Evolutionary conservation across 805 yeast species (phyloP).

Genomic region (Barnettozyma pratensis): DNA sequence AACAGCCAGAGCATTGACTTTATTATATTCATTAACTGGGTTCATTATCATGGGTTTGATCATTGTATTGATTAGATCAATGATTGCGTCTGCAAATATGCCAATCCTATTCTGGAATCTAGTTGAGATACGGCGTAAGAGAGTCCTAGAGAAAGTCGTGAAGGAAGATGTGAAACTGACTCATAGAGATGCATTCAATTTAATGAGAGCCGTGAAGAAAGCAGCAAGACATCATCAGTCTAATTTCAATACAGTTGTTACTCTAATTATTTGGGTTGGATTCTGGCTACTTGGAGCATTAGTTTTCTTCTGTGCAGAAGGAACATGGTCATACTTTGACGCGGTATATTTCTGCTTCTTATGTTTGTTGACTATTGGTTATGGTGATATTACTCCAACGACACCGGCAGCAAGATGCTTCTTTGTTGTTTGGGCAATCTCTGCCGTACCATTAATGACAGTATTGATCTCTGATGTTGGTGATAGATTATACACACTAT

Average conservation of each 20-base stretch:
- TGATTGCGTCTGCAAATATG: conserved; percentile 54
- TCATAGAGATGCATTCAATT: conserved; percentile 45
- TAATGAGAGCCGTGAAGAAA: conserved; percentile 48
- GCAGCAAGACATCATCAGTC: conserved; percentile 36
- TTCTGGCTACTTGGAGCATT: conserved; percentile 76
- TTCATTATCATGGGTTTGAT: conserved; percentile 70
- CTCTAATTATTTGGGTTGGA: conserved; percentile 40
- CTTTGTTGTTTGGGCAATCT: conserved; percentile 74
- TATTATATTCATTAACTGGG: conserved; percentile 66
- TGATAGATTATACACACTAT: conserved; percentile 43
- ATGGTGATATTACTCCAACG: conserved; percentile 68
- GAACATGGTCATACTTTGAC: conserved; percentile 62
- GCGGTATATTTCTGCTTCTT: conserved; percentile 72
- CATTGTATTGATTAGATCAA: conserved; percentile 61
- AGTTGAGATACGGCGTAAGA: conserved; percentile 46
- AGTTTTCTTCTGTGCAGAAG: conserved; percentile 53
- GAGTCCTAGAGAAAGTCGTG: conserved; percentile 22
- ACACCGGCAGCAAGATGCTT: conserved; percentile 64
- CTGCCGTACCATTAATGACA: conserved; percentile 87
- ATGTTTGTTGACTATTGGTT: conserved; percentile 78
- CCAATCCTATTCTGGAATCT: conserved; percentile 65
- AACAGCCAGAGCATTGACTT: conserved; percentile 51
- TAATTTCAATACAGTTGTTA: conserved; percentile 32
- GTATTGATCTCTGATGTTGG: conserved; percentile 68
- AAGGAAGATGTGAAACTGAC: conserved; percentile 24